phyloP scores from a whole-genome alignment of 768 basidiomycete genomes.

The Hypholoma sublateritium region DNA sequence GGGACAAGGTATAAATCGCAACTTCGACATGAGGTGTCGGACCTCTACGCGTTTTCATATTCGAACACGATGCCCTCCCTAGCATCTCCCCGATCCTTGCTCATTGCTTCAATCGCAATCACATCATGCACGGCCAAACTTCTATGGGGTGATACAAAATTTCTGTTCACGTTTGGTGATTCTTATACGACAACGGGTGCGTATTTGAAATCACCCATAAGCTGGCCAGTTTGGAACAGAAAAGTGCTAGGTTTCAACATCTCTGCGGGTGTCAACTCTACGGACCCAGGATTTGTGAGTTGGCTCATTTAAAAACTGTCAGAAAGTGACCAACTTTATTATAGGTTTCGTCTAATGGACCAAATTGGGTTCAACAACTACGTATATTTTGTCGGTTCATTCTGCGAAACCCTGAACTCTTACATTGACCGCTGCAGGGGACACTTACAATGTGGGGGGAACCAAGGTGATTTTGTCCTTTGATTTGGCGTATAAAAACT shows the following conservation, averaged over 20 bases:
- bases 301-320: neutral
- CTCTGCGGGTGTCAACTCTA: conserved; percentile 52
- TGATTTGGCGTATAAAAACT: neutral
- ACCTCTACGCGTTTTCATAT: neutral
- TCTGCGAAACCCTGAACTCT: too few relatives aligned
- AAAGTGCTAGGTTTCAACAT: conserved; percentile 47
- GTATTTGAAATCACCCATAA: neutral
- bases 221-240: too few relatives aligned
- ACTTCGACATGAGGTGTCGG: neutral
- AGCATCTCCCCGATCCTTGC: neutral
- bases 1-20: neutral
- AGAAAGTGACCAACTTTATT: neutral
- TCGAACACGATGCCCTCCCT: neutral
- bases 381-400: neutral
- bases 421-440: conserved; percentile 27
- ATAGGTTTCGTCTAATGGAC: conserved; percentile 61
- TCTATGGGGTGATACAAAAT: conserved; percentile 54
- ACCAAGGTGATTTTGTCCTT: conserved; percentile 36
- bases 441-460: conserved; percentile 54
- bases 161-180: conserved; percentile 62
- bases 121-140: conserved; percentile 27
- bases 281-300: conserved; percentile 50
- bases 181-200: conserved; percentile 55
- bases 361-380: conserved; percentile 51
- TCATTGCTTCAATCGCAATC: conserved; percentile 6